phyloP scores from a whole-genome alignment of 1,284 basidiomycete species.

The Ustilago curta region DNA sequence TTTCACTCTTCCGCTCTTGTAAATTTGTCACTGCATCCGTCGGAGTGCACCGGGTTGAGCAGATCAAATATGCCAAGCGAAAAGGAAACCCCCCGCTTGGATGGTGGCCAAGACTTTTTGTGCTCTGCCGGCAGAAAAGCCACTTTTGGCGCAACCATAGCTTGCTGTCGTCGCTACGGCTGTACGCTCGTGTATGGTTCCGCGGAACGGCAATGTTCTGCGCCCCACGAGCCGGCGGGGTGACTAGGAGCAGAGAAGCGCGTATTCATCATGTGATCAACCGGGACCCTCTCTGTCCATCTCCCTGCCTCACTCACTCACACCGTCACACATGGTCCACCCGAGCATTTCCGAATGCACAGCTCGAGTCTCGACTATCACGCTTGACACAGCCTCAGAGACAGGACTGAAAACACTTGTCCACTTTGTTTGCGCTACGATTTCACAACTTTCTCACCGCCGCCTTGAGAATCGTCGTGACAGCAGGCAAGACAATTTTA shows the following conservation, averaged over 20 bases:
- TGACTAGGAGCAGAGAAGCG: too few species aligned
- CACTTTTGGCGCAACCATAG: too few species aligned
- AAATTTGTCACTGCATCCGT: too few species aligned
- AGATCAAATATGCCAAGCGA: too few species aligned
- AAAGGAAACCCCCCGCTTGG: too few species aligned
- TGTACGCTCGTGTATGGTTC: too few species aligned
- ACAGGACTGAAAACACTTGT: background rate
- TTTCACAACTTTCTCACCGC: constrained; percentile 34
- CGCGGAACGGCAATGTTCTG: too few species aligned
- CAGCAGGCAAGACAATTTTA: constrained; percentile 62
- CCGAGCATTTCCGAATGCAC: background rate
- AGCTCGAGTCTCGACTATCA: background rate
- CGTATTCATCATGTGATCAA: background rate
- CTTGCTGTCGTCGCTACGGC: too few species aligned
- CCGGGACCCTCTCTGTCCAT: background rate
- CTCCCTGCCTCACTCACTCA: background rate
- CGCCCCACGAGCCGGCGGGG: too few species aligned
- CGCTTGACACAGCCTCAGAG: constrained; percentile 1
- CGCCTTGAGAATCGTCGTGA: constrained; percentile 44
- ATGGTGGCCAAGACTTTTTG: too few species aligned
- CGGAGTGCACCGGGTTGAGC: too few species aligned
- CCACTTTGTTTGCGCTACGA: background rate
- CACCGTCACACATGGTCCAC: background rate
- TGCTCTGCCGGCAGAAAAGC: too few species aligned
- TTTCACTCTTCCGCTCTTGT: background rate